phyloP scores from a whole-genome alignment of 306 rosid species.

The Castanopsis chinensis region DNA sequence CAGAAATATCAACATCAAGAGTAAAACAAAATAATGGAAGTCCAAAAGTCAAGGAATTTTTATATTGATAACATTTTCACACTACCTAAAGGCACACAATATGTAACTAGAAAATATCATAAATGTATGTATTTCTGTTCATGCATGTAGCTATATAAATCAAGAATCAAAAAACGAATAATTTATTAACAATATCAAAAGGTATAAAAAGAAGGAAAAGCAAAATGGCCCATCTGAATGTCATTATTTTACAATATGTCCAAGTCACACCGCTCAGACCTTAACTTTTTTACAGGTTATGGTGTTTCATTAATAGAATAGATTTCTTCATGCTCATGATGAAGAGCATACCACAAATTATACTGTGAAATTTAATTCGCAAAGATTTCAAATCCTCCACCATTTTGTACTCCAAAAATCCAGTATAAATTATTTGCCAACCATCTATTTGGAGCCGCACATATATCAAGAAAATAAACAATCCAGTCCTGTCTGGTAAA shows the following conservation, averaged over 20 bases:
- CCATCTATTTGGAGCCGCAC: neutral
- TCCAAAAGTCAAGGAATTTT: neutral
- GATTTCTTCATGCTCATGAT: neutral
- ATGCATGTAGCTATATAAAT: too few species aligned
- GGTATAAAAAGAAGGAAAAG: neutral
- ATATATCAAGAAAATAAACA: neutral
- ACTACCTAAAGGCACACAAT: neutral
- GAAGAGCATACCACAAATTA: too few species aligned
- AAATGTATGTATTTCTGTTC: neutral
- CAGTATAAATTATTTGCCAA: neutral
- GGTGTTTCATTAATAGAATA: too few species aligned
- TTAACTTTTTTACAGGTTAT: neutral
- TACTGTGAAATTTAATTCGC: neutral
- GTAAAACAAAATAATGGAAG: slow-evolving; percentile 4
- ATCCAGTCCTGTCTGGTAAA: neutral
- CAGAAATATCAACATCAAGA: slow-evolving; percentile 18
- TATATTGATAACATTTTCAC: neutral
- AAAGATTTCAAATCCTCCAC: neutral
- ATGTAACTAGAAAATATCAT: neutral
- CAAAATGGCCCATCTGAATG: too few species aligned
- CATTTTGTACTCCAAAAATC: neutral
- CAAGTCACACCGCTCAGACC: neutral
- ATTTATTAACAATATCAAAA: neutral
- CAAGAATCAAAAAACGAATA: too few species aligned
- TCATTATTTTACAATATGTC: too few species aligned